Conservation (phyloP, 164 flowering plant species). For the Akebia trifoliata region DNA sequence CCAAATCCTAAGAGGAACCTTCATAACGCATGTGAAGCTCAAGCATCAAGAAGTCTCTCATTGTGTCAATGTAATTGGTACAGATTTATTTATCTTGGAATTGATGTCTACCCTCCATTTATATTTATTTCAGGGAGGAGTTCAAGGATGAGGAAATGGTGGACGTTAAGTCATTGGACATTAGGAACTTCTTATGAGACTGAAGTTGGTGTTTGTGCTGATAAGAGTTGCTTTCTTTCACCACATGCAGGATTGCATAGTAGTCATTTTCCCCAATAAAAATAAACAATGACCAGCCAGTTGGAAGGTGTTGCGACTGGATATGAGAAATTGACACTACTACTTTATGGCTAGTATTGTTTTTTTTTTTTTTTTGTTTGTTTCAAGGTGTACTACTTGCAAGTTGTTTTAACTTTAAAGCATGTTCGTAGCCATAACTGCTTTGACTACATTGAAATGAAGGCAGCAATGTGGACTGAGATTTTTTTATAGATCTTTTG, state of each 20-base stretch:
- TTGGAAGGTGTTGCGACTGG: background rate
- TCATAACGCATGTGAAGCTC: too few species aligned
- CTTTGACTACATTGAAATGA: too few species aligned
- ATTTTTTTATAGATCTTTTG: too few species aligned
- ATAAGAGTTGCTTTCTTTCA: background rate
- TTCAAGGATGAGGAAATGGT: constrained; percentile 81
- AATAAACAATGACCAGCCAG: background rate
- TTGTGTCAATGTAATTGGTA: background rate
- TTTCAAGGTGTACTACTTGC: too few species aligned
- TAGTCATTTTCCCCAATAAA: background rate
- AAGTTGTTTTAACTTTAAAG: too few species aligned
- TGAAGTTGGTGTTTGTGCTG: background rate
- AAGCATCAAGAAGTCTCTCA: too few species aligned
- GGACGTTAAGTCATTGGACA: constrained; percentile 80
- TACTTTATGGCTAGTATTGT: too few species aligned
- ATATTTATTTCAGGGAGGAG: constrained; percentile 67
- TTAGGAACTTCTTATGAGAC: constrained; percentile 71
- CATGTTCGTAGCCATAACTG: too few species aligned
- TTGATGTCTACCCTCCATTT: background rate
- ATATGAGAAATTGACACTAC: too few species aligned
- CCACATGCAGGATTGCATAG: background rate
- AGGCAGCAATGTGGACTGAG: too few species aligned
- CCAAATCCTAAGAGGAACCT: too few species aligned
- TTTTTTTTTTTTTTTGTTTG: too few species aligned
- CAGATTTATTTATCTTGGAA: background rate